A percentile compares a stretch with the other conserved stretches of the same genome.
Evolutionary conservation across 108 stramenopile genomes (phyloP).

Genomic region (Nitzschia sp.): DNA sequence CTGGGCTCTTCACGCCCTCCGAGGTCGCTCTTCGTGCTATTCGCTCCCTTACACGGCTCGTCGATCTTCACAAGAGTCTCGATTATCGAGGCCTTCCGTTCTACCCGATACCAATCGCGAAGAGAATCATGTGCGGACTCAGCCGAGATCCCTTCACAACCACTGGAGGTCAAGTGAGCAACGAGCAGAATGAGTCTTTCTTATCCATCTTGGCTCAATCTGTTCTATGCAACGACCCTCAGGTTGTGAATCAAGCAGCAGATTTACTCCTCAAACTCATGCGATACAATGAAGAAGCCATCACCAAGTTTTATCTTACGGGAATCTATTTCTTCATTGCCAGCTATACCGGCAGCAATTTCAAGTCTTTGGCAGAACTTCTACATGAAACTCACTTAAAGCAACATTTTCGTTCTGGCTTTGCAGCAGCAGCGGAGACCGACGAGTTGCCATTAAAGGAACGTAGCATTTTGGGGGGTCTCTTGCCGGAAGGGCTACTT

Average conservation of each 20-base stretch:
- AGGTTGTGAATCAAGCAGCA: constrained; percentile 64
- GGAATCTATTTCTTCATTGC: constrained; percentile 73
- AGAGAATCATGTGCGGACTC: constrained; percentile 65
- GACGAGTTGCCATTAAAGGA: constrained; percentile 54
- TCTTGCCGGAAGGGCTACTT: constrained; percentile 76
- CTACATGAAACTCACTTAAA: constrained; percentile 62
- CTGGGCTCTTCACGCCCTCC: constrained; percentile 46
- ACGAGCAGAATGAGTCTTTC: constrained; percentile 20
- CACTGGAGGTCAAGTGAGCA: neutral
- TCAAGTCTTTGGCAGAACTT: constrained; percentile 50
- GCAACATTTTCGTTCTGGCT: constrained; percentile 70
- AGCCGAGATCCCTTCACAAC: constrained; percentile 31
- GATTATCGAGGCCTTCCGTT: constrained; percentile 73
- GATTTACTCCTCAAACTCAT: constrained; percentile 58
- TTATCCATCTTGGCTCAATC: constrained; percentile 62
- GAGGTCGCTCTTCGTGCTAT: constrained; percentile 55
- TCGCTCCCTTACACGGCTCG: constrained; percentile 54
- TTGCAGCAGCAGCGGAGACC: constrained; percentile 64
- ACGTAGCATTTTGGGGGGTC: constrained; percentile 64
- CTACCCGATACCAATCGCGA: constrained; percentile 78
- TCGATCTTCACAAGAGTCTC: constrained; percentile 62
- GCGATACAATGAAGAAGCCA: constrained; percentile 66
- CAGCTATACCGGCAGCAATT: constrained; percentile 73
- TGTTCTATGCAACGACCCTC: constrained; percentile 62
- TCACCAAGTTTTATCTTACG: constrained; percentile 76